Base-by-base conservation (phyloP, 2,329 filamentous ascomycete genomes). In the Aspergillus felis region DNA sequence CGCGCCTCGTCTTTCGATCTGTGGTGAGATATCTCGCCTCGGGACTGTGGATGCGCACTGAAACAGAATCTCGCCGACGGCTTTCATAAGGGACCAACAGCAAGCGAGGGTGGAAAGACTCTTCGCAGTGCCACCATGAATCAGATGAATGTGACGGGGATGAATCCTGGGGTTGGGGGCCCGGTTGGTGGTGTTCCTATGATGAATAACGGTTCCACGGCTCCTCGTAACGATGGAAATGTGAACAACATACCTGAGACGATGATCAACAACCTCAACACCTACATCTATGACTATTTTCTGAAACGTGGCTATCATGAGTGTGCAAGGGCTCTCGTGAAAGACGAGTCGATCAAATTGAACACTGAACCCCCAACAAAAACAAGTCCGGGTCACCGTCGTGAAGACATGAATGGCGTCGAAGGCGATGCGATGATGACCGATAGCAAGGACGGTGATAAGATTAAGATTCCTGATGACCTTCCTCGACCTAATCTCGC, bases 251-350 rank as follows among this genome's bases (percentile, higher is more conserved):
- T 67, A 42, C 69, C 73, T 50, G 72, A 76, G 51, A 61, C 60
- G 29, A 70, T 75, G 66, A 73, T 74, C 64, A 71, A 67, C 61
- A 75, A 74, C 54, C 77, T 87, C 58, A 86, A 87, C 73, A 87
- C 84, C 52, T 86, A 85, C 74, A 87, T 88, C 64, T 88, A 87
- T 75, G 84, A 87, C 73, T 87, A 87, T 71, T 93, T 97, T 64
- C 80, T 97, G 64, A 91, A 90, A 69, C 89, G 91, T 73, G 84
- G 87, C 65, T 91, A 96, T 83, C 88, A 84, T 70, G 90, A 94
- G 64, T 88, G 90, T 71, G 94, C 94, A 64, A 86, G 91, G 66
- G 83, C 87, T 51, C 81, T 96, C 59, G 77, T 90, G 56, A 81
- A 83, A 48, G 84, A 89, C 63, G 82, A 88, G 69, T 73, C 70